Evolutionary conservation across 176 grass and related monocot species (phyloP).

Genomic region (Phoenix roebelenii): DNA sequence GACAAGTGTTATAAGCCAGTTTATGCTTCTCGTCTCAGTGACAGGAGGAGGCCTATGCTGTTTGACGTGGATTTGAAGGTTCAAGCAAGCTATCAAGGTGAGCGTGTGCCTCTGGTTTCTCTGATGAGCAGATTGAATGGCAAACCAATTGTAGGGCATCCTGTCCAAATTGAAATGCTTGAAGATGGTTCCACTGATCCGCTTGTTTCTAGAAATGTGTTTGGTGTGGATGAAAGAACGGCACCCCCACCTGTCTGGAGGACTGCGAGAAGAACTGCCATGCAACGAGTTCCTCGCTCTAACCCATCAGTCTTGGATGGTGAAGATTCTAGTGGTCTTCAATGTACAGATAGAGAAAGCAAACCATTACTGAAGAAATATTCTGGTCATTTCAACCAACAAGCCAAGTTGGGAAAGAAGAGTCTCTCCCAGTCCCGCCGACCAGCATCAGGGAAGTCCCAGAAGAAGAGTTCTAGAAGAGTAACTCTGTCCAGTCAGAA

Average conservation of each 20-base stretch:
- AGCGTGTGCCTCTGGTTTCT: constrained; percentile 93
- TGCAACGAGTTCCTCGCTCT: constrained; percentile 76
- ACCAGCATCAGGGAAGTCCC: constrained; percentile 29
- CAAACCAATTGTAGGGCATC: constrained; percentile 94
- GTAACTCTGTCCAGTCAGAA: constrained; percentile 56
- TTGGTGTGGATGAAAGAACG: constrained; percentile 41
- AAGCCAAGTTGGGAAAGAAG: constrained; percentile 36
- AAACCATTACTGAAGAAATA: constrained; percentile 37
- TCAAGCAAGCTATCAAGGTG: constrained; percentile 91
- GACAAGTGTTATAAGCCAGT: constrained; percentile 31
- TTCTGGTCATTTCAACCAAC: constrained; percentile 26
- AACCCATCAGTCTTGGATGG: constrained; percentile 45
- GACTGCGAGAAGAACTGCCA: constrained; percentile 82
- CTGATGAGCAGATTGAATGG: constrained; percentile 97
- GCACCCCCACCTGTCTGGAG: constrained; percentile 64
- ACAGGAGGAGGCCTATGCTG: constrained; percentile 35
- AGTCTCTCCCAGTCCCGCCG: constrained; percentile 19
- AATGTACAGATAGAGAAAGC: constrained; percentile 37
- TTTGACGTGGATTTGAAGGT: constrained; percentile 82
- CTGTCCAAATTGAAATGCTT: constrained; percentile 90
- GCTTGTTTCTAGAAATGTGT: constrained; percentile 34
- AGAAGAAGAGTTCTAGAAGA: constrained; percentile 71
- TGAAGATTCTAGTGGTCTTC: constrained; percentile 37
- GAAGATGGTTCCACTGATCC: constrained; percentile 62
- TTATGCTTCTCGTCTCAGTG: constrained; percentile 33